Conservation (phyloP, 345 rosid species). For the Odontarrhena argentea region DNA sequence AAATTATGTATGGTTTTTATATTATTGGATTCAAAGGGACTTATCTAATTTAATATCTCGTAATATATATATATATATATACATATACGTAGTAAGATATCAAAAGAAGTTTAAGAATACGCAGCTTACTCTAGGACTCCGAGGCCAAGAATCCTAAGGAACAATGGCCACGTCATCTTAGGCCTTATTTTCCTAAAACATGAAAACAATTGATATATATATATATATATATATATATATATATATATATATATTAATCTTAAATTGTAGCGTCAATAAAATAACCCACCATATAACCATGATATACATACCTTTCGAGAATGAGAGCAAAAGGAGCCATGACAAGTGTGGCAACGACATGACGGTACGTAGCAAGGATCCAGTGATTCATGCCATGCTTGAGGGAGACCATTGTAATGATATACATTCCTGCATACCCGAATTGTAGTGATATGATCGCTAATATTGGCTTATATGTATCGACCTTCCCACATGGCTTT, state of each 20-base stretch:
- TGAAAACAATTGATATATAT: not conserved
- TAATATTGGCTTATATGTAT: conserved; percentile 65
- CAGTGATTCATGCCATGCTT: conserved; percentile 83
- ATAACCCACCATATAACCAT: conserved; percentile 18
- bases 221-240: not conserved
- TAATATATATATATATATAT: no score
- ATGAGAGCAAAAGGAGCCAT: conserved; percentile 82
- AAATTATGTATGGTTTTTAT: not conserved
- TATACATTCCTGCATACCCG: conserved; percentile 90
- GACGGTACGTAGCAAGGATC: conserved; percentile 74
- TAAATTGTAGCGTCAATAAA: not conserved
- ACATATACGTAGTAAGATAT: not conserved
- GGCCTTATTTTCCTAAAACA: conserved; percentile 83
- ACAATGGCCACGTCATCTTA: conserved; percentile 75
- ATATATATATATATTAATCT: not conserved
- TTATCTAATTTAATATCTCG: no score
- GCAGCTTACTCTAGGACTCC: conserved; percentile 80
- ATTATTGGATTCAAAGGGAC: no score
- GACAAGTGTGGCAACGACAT: conserved; percentile 69
- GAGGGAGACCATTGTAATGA: conserved; percentile 65
- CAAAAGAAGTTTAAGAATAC: not conserved
- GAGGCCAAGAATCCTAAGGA: conserved; percentile 71
- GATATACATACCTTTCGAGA: conserved; percentile 66
- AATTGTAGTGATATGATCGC: conserved; percentile 81
- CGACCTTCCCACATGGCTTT: conserved; percentile 31